phyloP scores from a whole-genome alignment of 2,329 filamentous ascomycete species.

The Passalora sequoiae region DNA sequence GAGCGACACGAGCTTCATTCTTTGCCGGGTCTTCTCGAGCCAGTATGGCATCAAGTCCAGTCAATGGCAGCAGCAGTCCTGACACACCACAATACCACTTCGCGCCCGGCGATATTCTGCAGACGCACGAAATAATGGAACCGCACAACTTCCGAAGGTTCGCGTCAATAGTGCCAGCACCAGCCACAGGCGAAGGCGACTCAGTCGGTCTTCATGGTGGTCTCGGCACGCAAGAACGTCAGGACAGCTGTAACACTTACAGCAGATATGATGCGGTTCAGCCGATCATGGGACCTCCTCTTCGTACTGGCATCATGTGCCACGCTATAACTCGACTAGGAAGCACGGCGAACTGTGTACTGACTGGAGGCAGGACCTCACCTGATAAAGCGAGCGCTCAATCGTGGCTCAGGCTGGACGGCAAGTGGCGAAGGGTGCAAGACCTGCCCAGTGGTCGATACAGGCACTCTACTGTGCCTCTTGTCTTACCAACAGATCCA shows the following conservation, averaged over 20 bases:
- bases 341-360: constrained; percentile 50
- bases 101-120: constrained; percentile 21
- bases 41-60: constrained; percentile 18
- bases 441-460: constrained; percentile 68
- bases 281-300: constrained; percentile 25
- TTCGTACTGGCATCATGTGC: constrained; percentile 54
- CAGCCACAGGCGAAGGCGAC: constrained; percentile 26
- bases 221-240: constrained; percentile 45
- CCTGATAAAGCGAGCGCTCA: constrained; percentile 64
- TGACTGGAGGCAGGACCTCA: constrained; percentile 74
- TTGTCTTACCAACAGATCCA: constrained; percentile 34
- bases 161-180: constrained; percentile 35
- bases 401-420: constrained; percentile 66
- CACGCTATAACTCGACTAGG: constrained; percentile 68
- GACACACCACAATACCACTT: constrained; percentile 25
- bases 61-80: constrained; percentile 11
- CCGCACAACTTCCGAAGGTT: constrained; percentile 36
- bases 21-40: constrained; percentile 20
- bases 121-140: constrained; percentile 27
- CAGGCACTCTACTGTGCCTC: constrained; percentile 61
- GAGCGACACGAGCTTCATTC: constrained; percentile 23
- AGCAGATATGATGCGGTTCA: constrained; percentile 23
- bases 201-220: constrained; percentile 42
- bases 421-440: constrained; percentile 59
- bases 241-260: constrained; percentile 46